Percentiles rank a stretch among this genome's conserved stretches.
phyloP scores from a whole-genome alignment of 768 basidiomycete genomes.

The Trametopsis cervina region DNA sequence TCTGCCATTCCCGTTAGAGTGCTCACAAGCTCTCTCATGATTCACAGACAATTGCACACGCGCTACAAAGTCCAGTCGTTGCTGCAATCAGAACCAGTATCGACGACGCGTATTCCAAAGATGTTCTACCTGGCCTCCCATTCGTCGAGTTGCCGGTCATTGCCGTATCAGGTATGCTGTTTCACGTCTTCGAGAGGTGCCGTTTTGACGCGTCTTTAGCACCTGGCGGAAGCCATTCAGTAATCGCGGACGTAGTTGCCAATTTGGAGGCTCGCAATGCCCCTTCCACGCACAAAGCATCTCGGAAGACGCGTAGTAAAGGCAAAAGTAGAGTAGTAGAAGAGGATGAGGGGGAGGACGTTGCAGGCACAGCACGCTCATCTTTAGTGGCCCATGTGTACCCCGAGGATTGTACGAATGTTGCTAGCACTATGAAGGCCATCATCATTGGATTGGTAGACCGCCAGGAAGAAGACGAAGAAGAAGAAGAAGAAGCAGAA shows the following conservation, averaged over 20 bases:
- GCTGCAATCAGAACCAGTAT: slow-evolving; percentile 38
- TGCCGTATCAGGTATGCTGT: slow-evolving; percentile 42
- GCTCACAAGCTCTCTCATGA: too few species aligned
- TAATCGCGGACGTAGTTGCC: slow-evolving; percentile 38
- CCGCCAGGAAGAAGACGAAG: slow-evolving; percentile 19
- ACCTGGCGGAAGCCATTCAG: slow-evolving; percentile 36
- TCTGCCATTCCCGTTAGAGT: too few species aligned
- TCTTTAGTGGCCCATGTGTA: slow-evolving; percentile 40
- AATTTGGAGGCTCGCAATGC: slow-evolving; percentile 25
- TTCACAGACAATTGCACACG: slow-evolving; percentile 36
- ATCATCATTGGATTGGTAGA: slow-evolving; percentile 49
- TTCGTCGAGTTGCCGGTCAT: slow-evolving; percentile 55
- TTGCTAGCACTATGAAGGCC: slow-evolving; percentile 45
- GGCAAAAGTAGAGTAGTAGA: slow-evolving; percentile 12
- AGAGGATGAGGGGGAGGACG: slow-evolving; percentile 21
- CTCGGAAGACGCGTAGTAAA: background rate
- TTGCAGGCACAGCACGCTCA: slow-evolving; percentile 11
- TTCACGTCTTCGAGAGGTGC: background rate
- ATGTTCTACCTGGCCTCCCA: slow-evolving; percentile 46
- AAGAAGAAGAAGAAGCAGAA: background rate
- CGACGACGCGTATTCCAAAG: slow-evolving; percentile 33
- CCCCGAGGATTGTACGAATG: slow-evolving; percentile 48
- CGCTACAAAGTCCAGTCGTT: slow-evolving; percentile 44
- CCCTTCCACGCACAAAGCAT: background rate
- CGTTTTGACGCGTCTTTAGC: slow-evolving; percentile 23